These are phyloP conservation scores for Russula olivacea DNA, from an alignment of 768 basidiomycete species.

Conservation along the genomic window DNA sequence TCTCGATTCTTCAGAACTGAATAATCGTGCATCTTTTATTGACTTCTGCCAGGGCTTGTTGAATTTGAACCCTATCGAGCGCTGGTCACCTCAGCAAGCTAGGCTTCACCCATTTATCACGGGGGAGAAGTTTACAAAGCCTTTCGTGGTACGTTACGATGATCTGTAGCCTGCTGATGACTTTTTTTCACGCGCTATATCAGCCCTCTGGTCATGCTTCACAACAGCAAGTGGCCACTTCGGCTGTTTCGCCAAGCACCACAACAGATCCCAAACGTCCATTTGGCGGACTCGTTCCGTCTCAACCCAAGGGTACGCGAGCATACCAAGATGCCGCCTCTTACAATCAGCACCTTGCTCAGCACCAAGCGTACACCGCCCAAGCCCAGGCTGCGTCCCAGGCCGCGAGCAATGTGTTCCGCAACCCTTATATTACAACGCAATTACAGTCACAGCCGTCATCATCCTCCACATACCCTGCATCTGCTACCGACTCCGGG, in stretches of 20 bases:
- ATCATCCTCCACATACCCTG: slow-evolving; percentile 30
- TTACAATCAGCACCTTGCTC: slow-evolving; percentile 91
- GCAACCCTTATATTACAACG: slow-evolving; percentile 75
- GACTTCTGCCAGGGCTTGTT: slow-evolving; percentile 95
- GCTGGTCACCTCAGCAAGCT: slow-evolving; percentile 98
- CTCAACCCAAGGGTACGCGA: slow-evolving; percentile 78
- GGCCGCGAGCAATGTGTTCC: slow-evolving; percentile 59
- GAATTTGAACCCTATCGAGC: slow-evolving; percentile 87
- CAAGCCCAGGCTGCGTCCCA: slow-evolving; percentile 74
- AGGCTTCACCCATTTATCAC: slow-evolving; percentile 95
- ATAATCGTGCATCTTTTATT: slow-evolving; percentile 90
- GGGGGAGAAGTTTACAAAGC: slow-evolving; percentile 89
- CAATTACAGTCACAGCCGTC: slow-evolving; percentile 32
- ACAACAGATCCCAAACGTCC: slow-evolving; percentile 72
- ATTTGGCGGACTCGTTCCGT: slow-evolving; percentile 88
- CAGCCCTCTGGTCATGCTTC: slow-evolving; percentile 28
- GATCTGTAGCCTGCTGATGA: not conserved
- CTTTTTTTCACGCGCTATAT: not conserved
- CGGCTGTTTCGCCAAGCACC: slow-evolving; percentile 34
- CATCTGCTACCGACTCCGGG: slow-evolving; percentile 31
- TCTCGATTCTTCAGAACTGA: slow-evolving; percentile 58
- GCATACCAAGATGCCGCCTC: slow-evolving; percentile 88
- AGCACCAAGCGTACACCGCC: slow-evolving; percentile 90
- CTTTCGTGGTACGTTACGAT: slow-evolving; percentile 60
- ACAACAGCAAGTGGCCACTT: slow-evolving; percentile 25